Percentiles rank a stretch among this genome's conserved stretches.
These are phyloP conservation scores for Epichloe coenophiala DNA, from an alignment of 2,329 filamentous ascomycete genomes.

Conservation along the genomic window DNA sequence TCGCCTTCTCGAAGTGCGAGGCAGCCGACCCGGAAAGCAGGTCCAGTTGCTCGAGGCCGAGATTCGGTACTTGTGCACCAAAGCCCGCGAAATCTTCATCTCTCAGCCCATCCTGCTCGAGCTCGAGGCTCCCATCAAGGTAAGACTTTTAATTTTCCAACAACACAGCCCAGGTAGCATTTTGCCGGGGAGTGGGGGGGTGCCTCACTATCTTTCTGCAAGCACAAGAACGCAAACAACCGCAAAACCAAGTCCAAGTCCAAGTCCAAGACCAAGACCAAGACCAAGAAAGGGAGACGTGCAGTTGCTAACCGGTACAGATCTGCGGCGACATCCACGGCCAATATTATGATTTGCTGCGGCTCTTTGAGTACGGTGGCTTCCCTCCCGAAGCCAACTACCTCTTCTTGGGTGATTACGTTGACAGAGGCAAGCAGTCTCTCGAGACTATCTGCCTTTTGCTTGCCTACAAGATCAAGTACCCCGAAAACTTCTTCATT, in stretches of 20 bases:
- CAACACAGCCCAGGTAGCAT: background rate
- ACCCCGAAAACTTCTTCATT: constrained; percentile 99
- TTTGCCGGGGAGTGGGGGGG: too few species aligned
- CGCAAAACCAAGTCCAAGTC: too few species aligned
- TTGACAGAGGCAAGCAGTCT: constrained; percentile 97
- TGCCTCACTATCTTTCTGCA: too few species aligned
- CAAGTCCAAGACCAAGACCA: too few species aligned
- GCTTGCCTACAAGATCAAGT: constrained; percentile 99
- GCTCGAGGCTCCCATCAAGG: constrained; percentile 98
- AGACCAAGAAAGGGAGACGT: too few species aligned
- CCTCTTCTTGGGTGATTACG: constrained; percentile 97
- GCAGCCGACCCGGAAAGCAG: constrained; percentile 95
- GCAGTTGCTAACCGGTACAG: constrained; percentile 30
- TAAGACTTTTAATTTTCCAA: constrained; percentile 27
- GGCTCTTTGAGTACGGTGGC: constrained; percentile 94
- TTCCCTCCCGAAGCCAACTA: constrained; percentile 99
- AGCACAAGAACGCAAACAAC: too few species aligned
- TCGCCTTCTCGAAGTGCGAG: constrained; percentile 90
- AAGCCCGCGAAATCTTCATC: constrained; percentile 98
- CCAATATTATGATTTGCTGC: constrained; percentile 95
- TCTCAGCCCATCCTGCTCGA: constrained; percentile 96
- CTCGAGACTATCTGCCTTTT: constrained; percentile 96
- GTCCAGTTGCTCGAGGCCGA: constrained; percentile 93
- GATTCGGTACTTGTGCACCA: constrained; percentile 95
- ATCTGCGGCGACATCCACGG: constrained; percentile 99